A percentile compares a stretch with the other conserved stretches of the same genome.
phyloP scores from a whole-genome alignment of 257 asterid genomes.

The Nicotiana noctiflora region DNA sequence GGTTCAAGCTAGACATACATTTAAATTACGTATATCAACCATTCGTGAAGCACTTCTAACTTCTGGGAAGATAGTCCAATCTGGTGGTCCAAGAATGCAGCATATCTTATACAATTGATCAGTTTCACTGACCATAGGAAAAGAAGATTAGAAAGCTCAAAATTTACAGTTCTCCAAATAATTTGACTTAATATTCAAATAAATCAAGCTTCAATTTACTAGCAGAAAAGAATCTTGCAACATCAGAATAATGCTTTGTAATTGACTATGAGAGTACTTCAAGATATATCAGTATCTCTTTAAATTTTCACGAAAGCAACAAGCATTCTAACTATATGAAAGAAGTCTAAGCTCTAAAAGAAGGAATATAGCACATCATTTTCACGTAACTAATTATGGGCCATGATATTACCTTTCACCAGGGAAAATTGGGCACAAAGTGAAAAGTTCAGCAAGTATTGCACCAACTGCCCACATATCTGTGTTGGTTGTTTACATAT shows the following conservation, averaged over 20 bases:
- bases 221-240: too few relatives aligned
- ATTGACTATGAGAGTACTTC: too few relatives aligned
- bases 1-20: constrained; percentile 34
- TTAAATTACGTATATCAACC: constrained; percentile 43
- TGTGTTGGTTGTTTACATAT: constrained; percentile 25
- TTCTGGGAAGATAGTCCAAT: constrained; percentile 66
- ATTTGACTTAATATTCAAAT: too few relatives aligned
- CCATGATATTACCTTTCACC: constrained; percentile 68
- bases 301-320: too few relatives aligned
- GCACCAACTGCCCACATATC: constrained; percentile 99
- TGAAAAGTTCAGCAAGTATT: constrained; percentile 89
- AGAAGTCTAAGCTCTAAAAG: too few relatives aligned
- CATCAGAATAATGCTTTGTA: too few relatives aligned
- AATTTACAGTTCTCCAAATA: too few relatives aligned
- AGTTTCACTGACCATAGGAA: constrained; percentile 50
- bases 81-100: constrained; percentile 76
- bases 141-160: not conserved
- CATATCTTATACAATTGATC: constrained; percentile 88
- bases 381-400: constrained; percentile 9
- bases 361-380: too few relatives aligned
- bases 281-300: too few relatives aligned
- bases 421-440: constrained; percentile 75
- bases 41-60: constrained; percentile 55
- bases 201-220: too few relatives aligned
- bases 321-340: too few relatives aligned